Evolutionary conservation across 1,284 basidiomycete species (phyloP).

Genomic region (Irpex lacteus): DNA sequence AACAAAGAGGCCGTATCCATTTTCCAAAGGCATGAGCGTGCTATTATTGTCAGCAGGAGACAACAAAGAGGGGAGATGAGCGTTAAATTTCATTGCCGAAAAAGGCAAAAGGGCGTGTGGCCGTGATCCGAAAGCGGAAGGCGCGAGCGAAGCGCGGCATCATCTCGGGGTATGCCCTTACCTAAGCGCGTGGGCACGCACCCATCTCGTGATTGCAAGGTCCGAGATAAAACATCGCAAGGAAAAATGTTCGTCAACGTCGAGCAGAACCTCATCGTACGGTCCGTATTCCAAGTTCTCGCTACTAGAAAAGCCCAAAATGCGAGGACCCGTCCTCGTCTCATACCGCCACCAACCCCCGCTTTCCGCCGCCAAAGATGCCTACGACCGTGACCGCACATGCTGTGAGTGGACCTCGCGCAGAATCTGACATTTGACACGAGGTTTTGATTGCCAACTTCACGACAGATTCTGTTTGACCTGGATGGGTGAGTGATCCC

Average conservation of each 20-base stretch:
- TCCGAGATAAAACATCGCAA: constrained; percentile 11
- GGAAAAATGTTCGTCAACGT: background rate
- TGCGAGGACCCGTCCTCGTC: background rate
- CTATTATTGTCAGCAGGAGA: background rate
- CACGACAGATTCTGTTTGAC: constrained; percentile 59
- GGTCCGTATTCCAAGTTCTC: background rate
- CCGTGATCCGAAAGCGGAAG: constrained; percentile 10
- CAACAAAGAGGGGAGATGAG: background rate
- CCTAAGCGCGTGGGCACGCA: background rate
- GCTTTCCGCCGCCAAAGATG: constrained; percentile 19
- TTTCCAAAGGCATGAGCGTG: background rate
- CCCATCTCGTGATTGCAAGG: constrained; percentile 15
- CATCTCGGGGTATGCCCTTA: background rate
- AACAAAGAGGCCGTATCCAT: constrained; percentile 6
- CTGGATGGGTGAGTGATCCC: constrained; percentile 59
- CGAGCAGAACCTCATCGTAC: background rate
- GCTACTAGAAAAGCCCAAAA: background rate
- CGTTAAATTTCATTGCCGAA: background rate
- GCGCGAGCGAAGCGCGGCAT: background rate
- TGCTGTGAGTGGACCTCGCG: constrained; percentile 37
- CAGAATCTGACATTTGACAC: constrained; percentile 1
- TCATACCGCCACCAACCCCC: background rate
- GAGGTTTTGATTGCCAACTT: constrained; percentile 3
- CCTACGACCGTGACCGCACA: constrained; percentile 39
- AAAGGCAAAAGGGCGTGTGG: background rate